Percentiles rank a stretch among this genome's conserved stretches.
These are phyloP conservation scores for Cladochytrium replicatum DNA, from an alignment of 192 early-diverging fungal genomes.

Conservation along the genomic window DNA sequence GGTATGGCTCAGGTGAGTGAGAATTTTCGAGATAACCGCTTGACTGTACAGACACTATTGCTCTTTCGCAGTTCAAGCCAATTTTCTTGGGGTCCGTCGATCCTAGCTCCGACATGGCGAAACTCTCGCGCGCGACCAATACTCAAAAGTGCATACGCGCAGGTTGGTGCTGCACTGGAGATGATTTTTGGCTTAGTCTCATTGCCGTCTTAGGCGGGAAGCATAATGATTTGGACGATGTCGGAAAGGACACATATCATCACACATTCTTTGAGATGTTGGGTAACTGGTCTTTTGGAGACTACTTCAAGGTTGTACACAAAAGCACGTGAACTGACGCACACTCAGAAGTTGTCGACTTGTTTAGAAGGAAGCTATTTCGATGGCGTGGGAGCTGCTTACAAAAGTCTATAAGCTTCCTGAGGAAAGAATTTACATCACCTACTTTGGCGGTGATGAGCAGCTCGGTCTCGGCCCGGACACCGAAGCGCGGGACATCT, in stretches of 20 bases:
- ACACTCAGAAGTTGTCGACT: too few relatives aligned
- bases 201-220: constrained; percentile 87
- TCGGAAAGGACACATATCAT: constrained; percentile 96
- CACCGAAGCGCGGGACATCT: constrained; percentile 80
- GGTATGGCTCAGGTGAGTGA: constrained; percentile 86
- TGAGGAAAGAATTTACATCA: constrained; percentile 85
- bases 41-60: not conserved
- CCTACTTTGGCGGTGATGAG: constrained; percentile 91
- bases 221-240: constrained; percentile 98
- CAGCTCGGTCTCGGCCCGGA: constrained; percentile 71
- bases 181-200: too few relatives aligned
- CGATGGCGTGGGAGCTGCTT: constrained; percentile 84
- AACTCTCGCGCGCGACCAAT: constrained; percentile 85
- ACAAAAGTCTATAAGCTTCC: constrained; percentile 74
- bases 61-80: constrained; percentile 71
- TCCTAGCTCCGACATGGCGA: constrained; percentile 83
- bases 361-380: constrained; percentile 71
- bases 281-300: constrained; percentile 99
- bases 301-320: constrained; percentile 85
- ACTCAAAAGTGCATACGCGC: constrained; percentile 99
- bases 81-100: constrained; percentile 94
- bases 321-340: too few relatives aligned
- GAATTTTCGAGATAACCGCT: not conserved
- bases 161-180: too few relatives aligned
- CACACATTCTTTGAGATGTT: constrained; percentile 99